Percentiles rank a stretch among this genome's conserved stretches.
These are phyloP conservation scores for Cucurbita argyrosperma DNA, from an alignment of 306 rosid genomes.

Conservation along the genomic window DNA sequence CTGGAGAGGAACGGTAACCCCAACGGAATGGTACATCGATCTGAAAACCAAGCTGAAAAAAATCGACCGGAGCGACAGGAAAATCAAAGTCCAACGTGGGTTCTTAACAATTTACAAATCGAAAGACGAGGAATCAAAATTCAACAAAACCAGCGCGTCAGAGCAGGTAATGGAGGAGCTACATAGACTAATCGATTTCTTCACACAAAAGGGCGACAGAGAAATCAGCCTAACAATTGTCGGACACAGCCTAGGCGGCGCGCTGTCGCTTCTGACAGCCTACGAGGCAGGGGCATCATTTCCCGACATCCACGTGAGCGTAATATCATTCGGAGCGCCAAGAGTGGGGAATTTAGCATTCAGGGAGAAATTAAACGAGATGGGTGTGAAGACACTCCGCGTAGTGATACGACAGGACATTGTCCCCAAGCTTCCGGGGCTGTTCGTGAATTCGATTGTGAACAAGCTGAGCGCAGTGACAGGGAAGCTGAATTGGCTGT, in stretches of 20 bases:
- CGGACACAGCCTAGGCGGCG: slow-evolving; percentile 72
- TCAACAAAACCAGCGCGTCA: slow-evolving; percentile 54
- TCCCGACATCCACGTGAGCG: slow-evolving; percentile 26
- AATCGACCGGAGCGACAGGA: slow-evolving; percentile 13
- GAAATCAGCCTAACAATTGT: slow-evolving; percentile 51
- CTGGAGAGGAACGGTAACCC: slow-evolving; percentile 55
- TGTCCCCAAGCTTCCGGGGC: slow-evolving; percentile 44
- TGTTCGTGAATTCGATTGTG: slow-evolving; percentile 33
- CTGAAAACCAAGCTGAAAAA: slow-evolving; percentile 36
- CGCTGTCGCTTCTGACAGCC: slow-evolving; percentile 45
- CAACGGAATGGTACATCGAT: slow-evolving; percentile 58
- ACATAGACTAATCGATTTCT: slow-evolving; percentile 11
- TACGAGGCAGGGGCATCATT: slow-evolving; percentile 28
- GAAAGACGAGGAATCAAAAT: slow-evolving; percentile 31
- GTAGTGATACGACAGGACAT: slow-evolving; percentile 38
- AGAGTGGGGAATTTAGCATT: slow-evolving; percentile 57
- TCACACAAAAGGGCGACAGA: not conserved
- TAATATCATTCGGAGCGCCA: slow-evolving; percentile 59
- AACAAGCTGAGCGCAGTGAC: slow-evolving; percentile 28
- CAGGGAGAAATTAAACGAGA: slow-evolving; percentile 28
- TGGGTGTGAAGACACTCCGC: slow-evolving; percentile 35
- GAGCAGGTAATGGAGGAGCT: slow-evolving; percentile 49
- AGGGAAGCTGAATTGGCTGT: slow-evolving; percentile 36
- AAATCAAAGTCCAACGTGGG: slow-evolving; percentile 53
- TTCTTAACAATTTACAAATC: slow-evolving; percentile 41